Evolutionary conservation across 2,329 filamentous ascomycete genomes (phyloP).

Genomic region (Fusarium sp.): DNA sequence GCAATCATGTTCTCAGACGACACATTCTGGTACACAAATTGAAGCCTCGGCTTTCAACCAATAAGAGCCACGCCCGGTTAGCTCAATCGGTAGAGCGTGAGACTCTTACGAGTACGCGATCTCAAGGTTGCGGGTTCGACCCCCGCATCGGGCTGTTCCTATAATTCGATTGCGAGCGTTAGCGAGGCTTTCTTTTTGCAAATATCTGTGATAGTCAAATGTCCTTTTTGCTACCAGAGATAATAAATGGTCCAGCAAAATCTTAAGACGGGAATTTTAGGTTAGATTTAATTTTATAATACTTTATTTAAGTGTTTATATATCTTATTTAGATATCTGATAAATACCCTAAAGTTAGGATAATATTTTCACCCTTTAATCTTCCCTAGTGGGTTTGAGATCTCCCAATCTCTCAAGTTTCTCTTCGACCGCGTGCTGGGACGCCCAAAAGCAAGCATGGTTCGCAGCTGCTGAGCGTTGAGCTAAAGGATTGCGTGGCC

Average conservation of each 20-base stretch:
- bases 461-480: too few relatives aligned
- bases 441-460: too few relatives aligned
- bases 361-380: too few relatives aligned
- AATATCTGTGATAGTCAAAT: not conserved
- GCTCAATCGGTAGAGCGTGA: slow-evolving; percentile 72
- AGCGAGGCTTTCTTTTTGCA: slow-evolving; percentile 27
- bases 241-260: too few relatives aligned
- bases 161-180: slow-evolving; percentile 35
- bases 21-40: slow-evolving; percentile 2
- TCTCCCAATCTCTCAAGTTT: too few relatives aligned
- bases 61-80: slow-evolving; percentile 54
- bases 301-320: too few relatives aligned
- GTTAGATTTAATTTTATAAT: too few relatives aligned
- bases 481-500: not conserved
- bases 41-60: slow-evolving; percentile 4
- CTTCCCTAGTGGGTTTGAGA: too few relatives aligned
- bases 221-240: not conserved
- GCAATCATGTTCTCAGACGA: not conserved
- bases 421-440: too few relatives aligned
- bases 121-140: slow-evolving; percentile 72
- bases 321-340: too few relatives aligned
- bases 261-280: too few relatives aligned
- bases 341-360: too few relatives aligned
- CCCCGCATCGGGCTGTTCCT: slow-evolving; percentile 58
- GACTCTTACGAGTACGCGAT: slow-evolving; percentile 69